Base-by-base conservation (phyloP, 1,139 yeast species). In the Lodderomyces jiufengensis region DNA sequence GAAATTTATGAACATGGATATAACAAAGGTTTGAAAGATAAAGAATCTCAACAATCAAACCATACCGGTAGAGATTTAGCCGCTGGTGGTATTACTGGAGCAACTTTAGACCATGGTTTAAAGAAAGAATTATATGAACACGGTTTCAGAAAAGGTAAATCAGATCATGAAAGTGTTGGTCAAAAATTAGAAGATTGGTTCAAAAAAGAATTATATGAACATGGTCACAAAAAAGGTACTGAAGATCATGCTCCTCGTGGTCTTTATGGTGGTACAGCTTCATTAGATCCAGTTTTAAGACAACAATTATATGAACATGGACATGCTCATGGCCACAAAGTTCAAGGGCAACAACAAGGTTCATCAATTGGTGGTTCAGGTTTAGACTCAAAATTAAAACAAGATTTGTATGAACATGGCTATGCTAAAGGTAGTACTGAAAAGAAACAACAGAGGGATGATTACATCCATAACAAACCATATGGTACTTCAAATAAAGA, bases 401-500 rank as follows among this genome's bases (percentile, higher is more conserved):
- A 39, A 29, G 41, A 42, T 18, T 29, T 42, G 36, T 42, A 39
- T 32, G 40, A 42, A 23, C 45, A 42, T 15, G 45, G 45, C 10
- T 38, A 42, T 37, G 41, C 45, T 8, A 37, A 33, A 27, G 42
- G 43, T 10, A 36, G 39, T n/a, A 32, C 36, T 21, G 43, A 40
- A 26, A 33, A 34, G 24, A 40, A 38, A 28, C 31, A 33, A 21
- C 38, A 32, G 16, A 33, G 36, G 25, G 41, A 40, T 28, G 12
- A 27, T 2, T 21, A 25, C 13, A 7, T 27, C 10, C 32, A 28
- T 9, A 27, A 23, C n/a, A 22, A 30, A 12, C 32, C 34, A 22
- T 21, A 31, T 13, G 40, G 41, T 12, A 26, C 43, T 8, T 33
- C 36, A 14, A 36, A 40, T 29, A 33, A 31, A 31, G 36, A 38